Evolutionary conservation across 352 stramenopile species (phyloP).

Genomic region (Phytophthora kernoviae): DNA sequence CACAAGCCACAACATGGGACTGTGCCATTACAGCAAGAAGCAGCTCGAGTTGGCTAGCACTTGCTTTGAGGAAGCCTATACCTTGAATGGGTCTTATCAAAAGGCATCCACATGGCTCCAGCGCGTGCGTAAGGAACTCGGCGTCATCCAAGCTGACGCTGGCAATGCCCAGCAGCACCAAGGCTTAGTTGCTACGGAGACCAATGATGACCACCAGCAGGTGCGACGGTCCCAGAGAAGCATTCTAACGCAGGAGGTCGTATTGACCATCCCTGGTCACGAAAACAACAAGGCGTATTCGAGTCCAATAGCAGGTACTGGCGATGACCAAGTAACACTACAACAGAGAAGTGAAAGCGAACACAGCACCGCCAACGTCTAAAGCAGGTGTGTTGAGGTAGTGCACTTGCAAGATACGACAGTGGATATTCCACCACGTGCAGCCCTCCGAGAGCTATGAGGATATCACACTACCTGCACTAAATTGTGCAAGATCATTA

Average conservation of each 20-base stretch:
- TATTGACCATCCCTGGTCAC: slow-evolving; percentile 54
- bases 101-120: slow-evolving; percentile 86
- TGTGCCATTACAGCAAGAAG: slow-evolving; percentile 93
- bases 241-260: slow-evolving; percentile 54
- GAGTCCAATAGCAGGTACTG: slow-evolving; percentile 13
- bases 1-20: slow-evolving; percentile 95
- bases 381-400: slow-evolving; percentile 5
- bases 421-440: slow-evolving; percentile 5
- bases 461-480: slow-evolving; percentile 9
- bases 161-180: slow-evolving; percentile 2
- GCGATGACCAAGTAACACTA: background rate
- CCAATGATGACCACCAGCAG: slow-evolving; percentile 10
- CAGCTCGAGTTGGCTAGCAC: slow-evolving; percentile 62
- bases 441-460: slow-evolving; percentile 21
- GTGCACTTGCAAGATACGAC: background rate
- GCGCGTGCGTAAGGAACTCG: slow-evolving; percentile 71
- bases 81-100: slow-evolving; percentile 72
- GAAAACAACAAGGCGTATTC: slow-evolving; percentile 48
- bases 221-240: slow-evolving; percentile 20
- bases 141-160: slow-evolving; percentile 17
- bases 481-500: slow-evolving; percentile 10
- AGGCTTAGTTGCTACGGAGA: slow-evolving; percentile 13
- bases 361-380: slow-evolving; percentile 17
- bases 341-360: slow-evolving; percentile 13
- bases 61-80: slow-evolving; percentile 77